Base-by-base conservation (phyloP, 2,329 filamentous ascomycete genomes). In the Berkeleyomyces basicola region DNA sequence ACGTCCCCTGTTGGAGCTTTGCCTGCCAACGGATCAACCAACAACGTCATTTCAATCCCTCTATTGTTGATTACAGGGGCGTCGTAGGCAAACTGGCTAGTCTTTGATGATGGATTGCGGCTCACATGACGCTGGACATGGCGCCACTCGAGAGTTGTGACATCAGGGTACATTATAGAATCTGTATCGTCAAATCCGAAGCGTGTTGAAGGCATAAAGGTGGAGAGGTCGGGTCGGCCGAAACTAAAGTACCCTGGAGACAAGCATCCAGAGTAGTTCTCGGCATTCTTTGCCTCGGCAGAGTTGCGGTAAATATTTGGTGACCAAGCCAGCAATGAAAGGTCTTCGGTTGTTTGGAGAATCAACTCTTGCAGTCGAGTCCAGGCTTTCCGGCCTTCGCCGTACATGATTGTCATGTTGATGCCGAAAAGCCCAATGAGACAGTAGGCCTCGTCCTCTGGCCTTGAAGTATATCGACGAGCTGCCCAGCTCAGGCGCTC, bases 321-420 rank as follows among this genome's bases (percentile, higher is more conserved):
- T 2, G 66, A 66, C 64, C 66, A 72, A 4, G 69, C 69, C 9
- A 75, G 71, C 1, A 75, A 66, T 4, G 69, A 72, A 39, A 74
- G 71, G 62, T 75, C 73, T 9, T 70, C 67, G 0, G 71, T 68
- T 14, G 59, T 64, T 62, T 69, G 70, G 46, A 74, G 66, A 10
- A 74, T 71, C 33, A 73, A 71, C 57, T 73, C 67, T 62, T 74
- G 71, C 1, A 74, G 65, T 33, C 72, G 67, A 5, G 68, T 60
- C 59, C 73, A 74, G 7, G 72, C 71, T 46, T 66, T 69, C 39
- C 36, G 59, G 1, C 69, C 70, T 53, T 71, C 70, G 5, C 69
- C 70, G 11, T 71, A 71, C 1, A 71, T 63, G 58, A 71, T 64
- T 1, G 69, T 66, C 66, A 71, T 69, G 59, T 71, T 71, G 44